Percentiles rank a stretch among this genome's conserved stretches.
Evolutionary conservation across 192 early-diverging fungal genomes (phyloP).

Genomic region (Dispira simplex): DNA sequence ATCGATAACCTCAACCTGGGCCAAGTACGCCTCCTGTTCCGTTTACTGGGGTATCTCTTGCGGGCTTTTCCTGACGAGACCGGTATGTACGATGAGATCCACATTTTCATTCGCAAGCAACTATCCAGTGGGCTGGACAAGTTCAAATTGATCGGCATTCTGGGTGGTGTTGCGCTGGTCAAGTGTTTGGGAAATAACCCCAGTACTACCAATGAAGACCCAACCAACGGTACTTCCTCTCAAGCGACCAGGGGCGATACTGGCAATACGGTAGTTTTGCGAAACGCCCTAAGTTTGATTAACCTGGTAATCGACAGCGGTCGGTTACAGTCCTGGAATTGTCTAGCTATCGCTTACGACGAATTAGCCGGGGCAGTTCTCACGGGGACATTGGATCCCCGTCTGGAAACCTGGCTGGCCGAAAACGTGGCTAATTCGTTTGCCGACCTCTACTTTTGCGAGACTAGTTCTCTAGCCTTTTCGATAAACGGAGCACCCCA

Average conservation of each 20-base stretch:
- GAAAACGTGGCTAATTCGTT: slow-evolving; percentile 44
- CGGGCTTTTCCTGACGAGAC: slow-evolving; percentile 18
- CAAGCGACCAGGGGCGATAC: slow-evolving; percentile 16
- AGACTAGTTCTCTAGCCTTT: slow-evolving; percentile 17
- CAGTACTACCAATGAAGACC: neutral
- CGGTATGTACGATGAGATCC: slow-evolving; percentile 48
- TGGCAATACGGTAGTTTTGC: slow-evolving; percentile 24
- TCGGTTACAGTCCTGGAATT: slow-evolving; percentile 35
- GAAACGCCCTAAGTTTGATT: slow-evolving; percentile 36
- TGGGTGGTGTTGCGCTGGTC: slow-evolving; percentile 47
- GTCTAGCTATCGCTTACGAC: slow-evolving; percentile 50
- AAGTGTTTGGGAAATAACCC: slow-evolving; percentile 30
- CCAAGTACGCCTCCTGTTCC: slow-evolving; percentile 49
- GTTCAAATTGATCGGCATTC: slow-evolving; percentile 56
- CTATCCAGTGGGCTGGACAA: slow-evolving; percentile 44
- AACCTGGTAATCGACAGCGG: slow-evolving; percentile 34
- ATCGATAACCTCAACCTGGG: slow-evolving; percentile 45
- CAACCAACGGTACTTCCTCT: slow-evolving; percentile 18
- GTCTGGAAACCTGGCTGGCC: slow-evolving; percentile 47
- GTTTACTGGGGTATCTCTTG: slow-evolving; percentile 44
- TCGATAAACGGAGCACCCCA: neutral
- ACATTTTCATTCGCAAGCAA: slow-evolving; percentile 60
- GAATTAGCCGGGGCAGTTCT: slow-evolving; percentile 50
- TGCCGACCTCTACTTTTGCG: slow-evolving; percentile 35
- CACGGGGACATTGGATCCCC: slow-evolving; percentile 28